phyloP scores from a whole-genome alignment of 129 eudicot species.

The Flaveria linearis region DNA sequence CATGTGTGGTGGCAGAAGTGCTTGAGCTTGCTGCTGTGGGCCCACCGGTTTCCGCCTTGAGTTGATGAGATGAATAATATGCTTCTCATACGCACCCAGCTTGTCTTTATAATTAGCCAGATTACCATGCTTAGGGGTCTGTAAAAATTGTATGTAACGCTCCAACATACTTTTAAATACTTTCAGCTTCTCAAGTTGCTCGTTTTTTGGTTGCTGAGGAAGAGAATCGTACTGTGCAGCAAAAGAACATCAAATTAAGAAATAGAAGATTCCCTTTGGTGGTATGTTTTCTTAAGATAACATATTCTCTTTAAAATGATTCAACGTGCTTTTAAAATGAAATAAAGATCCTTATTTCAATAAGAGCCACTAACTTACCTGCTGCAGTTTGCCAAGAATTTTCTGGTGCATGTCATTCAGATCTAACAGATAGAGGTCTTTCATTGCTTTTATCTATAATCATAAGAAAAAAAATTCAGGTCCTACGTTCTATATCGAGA shows the following conservation, averaged over 20 bases:
- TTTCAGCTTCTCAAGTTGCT: conserved; percentile 66
- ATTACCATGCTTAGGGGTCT: conserved; percentile 52
- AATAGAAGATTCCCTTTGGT: not conserved
- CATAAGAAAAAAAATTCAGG: conserved; percentile 14
- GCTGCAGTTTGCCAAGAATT: conserved; percentile 68
- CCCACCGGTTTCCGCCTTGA: conserved; percentile 62
- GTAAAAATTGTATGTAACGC: conserved; percentile 56
- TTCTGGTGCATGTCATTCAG: conserved; percentile 74
- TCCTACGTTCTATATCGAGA: not conserved
- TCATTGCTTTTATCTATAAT: conserved; percentile 85
- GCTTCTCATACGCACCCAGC: conserved; percentile 65
- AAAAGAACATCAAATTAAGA: conserved; percentile 4
- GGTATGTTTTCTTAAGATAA: not conserved
- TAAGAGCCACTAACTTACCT: conserved; percentile 44
- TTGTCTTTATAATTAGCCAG: conserved; percentile 58
- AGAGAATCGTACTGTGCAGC: conserved; percentile 68
- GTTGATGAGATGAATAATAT: conserved; percentile 56
- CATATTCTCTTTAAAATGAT: conserved; percentile 2
- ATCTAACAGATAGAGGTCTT: conserved; percentile 70
- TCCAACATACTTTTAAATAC: conserved; percentile 77
- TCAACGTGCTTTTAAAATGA: not conserved
- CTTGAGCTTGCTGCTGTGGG: conserved; percentile 65
- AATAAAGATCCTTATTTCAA: not conserved
- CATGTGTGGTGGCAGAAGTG: conserved; percentile 55
- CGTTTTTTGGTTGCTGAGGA: conserved; percentile 70